These are phyloP conservation scores for Priceomyces fermenticarens DNA, from an alignment of 805 yeast genomes.

Conservation along the genomic window DNA sequence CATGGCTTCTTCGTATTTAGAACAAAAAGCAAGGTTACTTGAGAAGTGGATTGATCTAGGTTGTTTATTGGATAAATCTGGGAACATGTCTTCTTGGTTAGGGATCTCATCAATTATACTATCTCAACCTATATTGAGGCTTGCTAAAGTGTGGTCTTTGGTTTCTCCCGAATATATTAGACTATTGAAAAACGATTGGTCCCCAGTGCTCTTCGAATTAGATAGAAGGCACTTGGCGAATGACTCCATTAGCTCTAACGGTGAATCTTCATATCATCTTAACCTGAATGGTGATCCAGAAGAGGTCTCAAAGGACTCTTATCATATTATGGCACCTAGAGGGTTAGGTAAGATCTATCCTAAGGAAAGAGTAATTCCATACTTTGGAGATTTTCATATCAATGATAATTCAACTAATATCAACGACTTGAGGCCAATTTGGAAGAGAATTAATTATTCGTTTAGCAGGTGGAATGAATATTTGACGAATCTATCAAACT, in stretches of 20 bases:
- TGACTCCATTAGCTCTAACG: constrained; percentile 15
- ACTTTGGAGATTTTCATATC: constrained; percentile 81
- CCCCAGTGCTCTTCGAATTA: constrained; percentile 85
- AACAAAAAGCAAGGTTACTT: constrained; percentile 60
- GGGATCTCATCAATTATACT: constrained; percentile 83
- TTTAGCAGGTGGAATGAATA: constrained; percentile 83
- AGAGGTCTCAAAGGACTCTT: constrained; percentile 40
- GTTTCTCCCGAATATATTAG: constrained; percentile 60
- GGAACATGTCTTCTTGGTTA: constrained; percentile 93
- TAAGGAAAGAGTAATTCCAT: constrained; percentile 78
- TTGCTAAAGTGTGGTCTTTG: constrained; percentile 70
- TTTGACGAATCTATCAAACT: constrained; percentile 46
- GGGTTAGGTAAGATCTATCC: constrained; percentile 78
- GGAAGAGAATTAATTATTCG: constrained; percentile 67
- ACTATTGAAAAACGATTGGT: constrained; percentile 78
- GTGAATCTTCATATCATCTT: constrained; percentile 1
- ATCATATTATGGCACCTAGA: constrained; percentile 80
- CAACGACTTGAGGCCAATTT: constrained; percentile 59
- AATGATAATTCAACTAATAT: constrained; percentile 36
- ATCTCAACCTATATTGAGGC: constrained; percentile 75
- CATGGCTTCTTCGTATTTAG: constrained; percentile 19
- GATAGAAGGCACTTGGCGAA: constrained; percentile 65
- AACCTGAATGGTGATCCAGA: constrained; percentile 6
- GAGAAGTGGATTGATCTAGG: constrained; percentile 88
- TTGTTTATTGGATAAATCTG: constrained; percentile 66